Conservation (phyloP, 2,329 filamentous ascomycete species). For the Botrytis galanthina region DNA sequence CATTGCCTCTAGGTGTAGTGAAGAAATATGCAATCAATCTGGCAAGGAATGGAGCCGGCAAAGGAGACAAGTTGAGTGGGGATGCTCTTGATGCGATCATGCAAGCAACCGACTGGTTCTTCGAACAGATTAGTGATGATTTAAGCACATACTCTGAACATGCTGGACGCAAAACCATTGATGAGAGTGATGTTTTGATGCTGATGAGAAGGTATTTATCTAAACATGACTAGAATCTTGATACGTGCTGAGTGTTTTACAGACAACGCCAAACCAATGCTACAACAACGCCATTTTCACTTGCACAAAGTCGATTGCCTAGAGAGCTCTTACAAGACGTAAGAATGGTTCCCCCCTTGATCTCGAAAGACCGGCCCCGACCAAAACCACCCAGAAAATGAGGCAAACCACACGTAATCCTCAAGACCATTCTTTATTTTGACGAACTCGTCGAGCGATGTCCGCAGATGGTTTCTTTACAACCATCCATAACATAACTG, state of each 20-base stretch:
- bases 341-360: constrained; percentile 62
- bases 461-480: constrained; percentile 80
- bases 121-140: constrained; percentile 82
- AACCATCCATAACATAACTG: constrained; percentile 96
- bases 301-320: constrained; percentile 80
- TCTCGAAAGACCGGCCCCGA: constrained; percentile 41
- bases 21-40: constrained; percentile 72
- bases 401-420: constrained; percentile 43
- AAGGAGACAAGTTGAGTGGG: constrained; percentile 67
- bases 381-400: constrained; percentile 29
- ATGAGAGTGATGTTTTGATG: constrained; percentile 78
- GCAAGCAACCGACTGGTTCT: constrained; percentile 86
- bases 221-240: background rate
- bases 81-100: constrained; percentile 73
- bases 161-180: constrained; percentile 78
- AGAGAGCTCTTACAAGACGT: constrained; percentile 80
- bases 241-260: constrained; percentile 40
- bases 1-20: constrained; percentile 69
- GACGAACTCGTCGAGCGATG: constrained; percentile 68
- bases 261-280: constrained; percentile 76
- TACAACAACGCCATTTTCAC: constrained; percentile 73
- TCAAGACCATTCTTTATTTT: constrained; percentile 71
- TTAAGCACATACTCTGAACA: constrained; percentile 77
- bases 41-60: constrained; percentile 61
- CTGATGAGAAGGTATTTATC: constrained; percentile 72